These are phyloP conservation scores for Cladosporium halotolerans DNA, from an alignment of 2,329 filamentous ascomycete genomes.

Conservation along the genomic window DNA sequence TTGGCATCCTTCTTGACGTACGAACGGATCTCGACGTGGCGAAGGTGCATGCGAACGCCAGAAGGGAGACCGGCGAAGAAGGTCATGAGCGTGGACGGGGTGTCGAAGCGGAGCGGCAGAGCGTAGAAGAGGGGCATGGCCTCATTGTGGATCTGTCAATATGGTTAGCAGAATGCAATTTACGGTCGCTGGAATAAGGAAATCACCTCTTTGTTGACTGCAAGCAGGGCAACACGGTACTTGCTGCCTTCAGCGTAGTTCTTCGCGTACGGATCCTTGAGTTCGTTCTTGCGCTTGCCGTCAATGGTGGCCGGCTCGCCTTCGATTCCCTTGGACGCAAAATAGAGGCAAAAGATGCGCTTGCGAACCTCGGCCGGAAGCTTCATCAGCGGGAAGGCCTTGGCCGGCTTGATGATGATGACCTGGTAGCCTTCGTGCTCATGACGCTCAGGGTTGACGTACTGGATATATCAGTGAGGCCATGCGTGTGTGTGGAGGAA, in stretches of 20 bases:
- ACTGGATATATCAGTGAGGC: conserved; percentile 14
- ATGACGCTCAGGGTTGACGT: conserved; percentile 26
- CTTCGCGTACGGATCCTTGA: conserved; percentile 26
- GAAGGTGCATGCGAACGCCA: conserved; percentile 18
- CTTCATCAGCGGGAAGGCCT: conserved; percentile 29
- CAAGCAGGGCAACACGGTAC: conserved; percentile 28
- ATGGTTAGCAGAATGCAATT: background rate
- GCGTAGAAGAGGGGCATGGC: conserved; percentile 28
- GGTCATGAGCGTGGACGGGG: conserved; percentile 25
- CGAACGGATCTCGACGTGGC: conserved; percentile 22
- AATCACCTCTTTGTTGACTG: conserved; percentile 28
- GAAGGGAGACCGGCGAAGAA: conserved; percentile 28
- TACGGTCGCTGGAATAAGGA: background rate
- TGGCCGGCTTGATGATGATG: conserved; percentile 30
- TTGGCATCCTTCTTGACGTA: conserved; percentile 28
- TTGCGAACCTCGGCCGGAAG: conserved; percentile 25
- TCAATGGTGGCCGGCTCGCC: conserved; percentile 26
- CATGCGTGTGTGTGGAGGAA: background rate
- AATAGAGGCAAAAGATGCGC: conserved; percentile 27
- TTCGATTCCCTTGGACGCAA: conserved; percentile 22
- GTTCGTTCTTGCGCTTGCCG: conserved; percentile 23
- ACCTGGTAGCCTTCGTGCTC: conserved; percentile 28
- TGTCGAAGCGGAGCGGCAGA: conserved; percentile 28
- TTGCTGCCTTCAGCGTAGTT: conserved; percentile 27
- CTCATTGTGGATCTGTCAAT: conserved; percentile 24